Evolutionary conservation across 345 rosid genomes (phyloP), one percentile per base, ranked within the genome.

Genomic region (Gynandropsis gynandra): DNA sequence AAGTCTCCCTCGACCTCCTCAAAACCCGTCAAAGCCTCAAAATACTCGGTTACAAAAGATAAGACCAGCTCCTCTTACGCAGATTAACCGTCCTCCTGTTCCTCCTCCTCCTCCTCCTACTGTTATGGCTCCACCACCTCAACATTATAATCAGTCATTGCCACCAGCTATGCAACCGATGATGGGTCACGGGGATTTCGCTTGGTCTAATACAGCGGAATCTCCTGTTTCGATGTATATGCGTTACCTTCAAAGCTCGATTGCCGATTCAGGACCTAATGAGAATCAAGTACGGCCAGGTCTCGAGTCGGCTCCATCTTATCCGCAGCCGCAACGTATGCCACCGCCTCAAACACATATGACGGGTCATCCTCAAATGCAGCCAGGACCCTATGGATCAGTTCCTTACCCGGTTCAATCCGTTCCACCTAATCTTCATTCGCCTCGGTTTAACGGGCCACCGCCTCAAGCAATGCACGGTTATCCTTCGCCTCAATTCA

Each of bases 201-300:
- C 18, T 56, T 73, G 78, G 85, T 42, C 71, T 12, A 79, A 70
- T 67, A 67, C 77, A 9, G 82, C 80, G n/a, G 93, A 82, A 42
- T 85, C 90, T 65, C 94, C 95, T 0, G 62, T 86, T 64, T 83
- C 95, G 19, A 82, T 76, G 49, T 89, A 81, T 52, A 72, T 86
- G 90, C 83, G 94, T 6, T 87, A 86, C 73, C 88, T 89, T 61
- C 87, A 82, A 63, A 74, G 64, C 39, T 73, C 85, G 13, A 61
- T 83, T 3, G 58, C 48, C 20, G 79, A 81, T 50, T 58, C 79
- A 10, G 69, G 78, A 50, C 69, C 80, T 7, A 42, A 50, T 64
- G 84, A 82, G 61, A 69, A 58, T 58, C 83, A 72, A 47, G 34
- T 49, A 53, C 80, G 67, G 43, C 61, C 66, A 40, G 37, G 42